These are phyloP conservation scores for Porodaedalea pini DNA, from an alignment of 1,284 basidiomycete genomes.

Conservation along the genomic window DNA sequence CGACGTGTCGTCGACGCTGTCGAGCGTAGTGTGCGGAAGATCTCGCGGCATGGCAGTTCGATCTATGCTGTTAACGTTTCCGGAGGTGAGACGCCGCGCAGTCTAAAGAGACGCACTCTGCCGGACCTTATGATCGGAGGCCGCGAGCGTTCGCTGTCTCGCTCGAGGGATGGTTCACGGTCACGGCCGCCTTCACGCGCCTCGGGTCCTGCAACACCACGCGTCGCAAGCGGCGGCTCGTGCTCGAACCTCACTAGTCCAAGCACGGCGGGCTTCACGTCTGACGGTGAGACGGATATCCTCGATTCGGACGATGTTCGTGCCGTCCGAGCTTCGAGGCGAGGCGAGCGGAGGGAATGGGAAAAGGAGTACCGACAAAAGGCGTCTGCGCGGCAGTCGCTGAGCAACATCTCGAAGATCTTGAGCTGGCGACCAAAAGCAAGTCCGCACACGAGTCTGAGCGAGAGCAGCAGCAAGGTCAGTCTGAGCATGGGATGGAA, in stretches of 20 bases:
- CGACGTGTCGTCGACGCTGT: conserved; percentile 17
- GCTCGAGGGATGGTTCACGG: conserved; percentile 9
- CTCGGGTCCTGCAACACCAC: conserved; percentile 2
- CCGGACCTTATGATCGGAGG: conserved; percentile 11
- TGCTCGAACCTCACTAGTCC: conserved; percentile 14
- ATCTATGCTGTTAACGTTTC: background rate
- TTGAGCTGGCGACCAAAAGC: conserved; percentile 5
- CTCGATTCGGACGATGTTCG: conserved; percentile 16
- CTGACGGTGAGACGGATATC: conserved; percentile 15
- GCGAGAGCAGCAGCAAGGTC: conserved; percentile 8
- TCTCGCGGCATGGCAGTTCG: conserved; percentile 6
- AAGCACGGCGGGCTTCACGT: conserved; percentile 17
- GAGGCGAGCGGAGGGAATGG: conserved; percentile 1
- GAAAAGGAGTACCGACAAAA: conserved; percentile 3
- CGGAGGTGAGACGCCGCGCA: conserved; percentile 9
- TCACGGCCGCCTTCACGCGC: conserved; percentile 16
- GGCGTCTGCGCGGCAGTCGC: conserved; percentile 3
- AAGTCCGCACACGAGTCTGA: conserved; percentile 3
- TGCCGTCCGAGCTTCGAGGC: background rate
- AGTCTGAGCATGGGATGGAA: conserved; percentile 3
- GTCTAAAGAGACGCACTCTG: conserved; percentile 11
- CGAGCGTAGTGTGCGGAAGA: conserved; percentile 8
- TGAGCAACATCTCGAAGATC: conserved; percentile 4
- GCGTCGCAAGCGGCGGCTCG: conserved; percentile 11
- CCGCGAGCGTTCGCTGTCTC: conserved; percentile 1